Evolutionary conservation across 768 basidiomycete species (phyloP).

Genomic region (Tricholoma terreum): DNA sequence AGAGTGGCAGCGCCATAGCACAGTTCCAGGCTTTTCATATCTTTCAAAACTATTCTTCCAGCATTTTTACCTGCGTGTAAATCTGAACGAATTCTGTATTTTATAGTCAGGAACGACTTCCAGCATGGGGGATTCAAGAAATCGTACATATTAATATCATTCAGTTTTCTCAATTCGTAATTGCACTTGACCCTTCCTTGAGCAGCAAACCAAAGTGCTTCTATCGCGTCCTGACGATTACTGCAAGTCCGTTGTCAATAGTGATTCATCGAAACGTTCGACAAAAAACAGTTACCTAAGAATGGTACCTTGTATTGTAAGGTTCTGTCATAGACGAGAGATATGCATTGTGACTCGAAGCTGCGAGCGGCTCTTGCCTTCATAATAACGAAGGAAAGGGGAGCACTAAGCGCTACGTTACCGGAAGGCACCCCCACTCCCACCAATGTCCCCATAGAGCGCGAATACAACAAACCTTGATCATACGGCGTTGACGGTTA

Average conservation of each 20-base stretch:
- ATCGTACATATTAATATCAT: conserved; percentile 50
- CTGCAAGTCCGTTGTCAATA: conserved; percentile 26
- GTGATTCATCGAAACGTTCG: conserved; percentile 2
- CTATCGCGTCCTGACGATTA: conserved; percentile 75
- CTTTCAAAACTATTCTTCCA: conserved; percentile 29
- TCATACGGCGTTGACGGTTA: conserved; percentile 36
- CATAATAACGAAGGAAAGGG: conserved; percentile 39
- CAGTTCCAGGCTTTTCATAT: too few relatives aligned
- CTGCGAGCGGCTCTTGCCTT: conserved; percentile 24
- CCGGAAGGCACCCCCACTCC: conserved; percentile 62
- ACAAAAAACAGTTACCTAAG: conserved; percentile 28
- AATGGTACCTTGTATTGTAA: conserved; percentile 41
- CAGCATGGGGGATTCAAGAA: not conserved
- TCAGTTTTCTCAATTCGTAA: conserved; percentile 43
- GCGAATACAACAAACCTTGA: conserved; percentile 67
- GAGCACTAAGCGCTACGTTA: conserved; percentile 47
- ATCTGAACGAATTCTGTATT: conserved; percentile 24
- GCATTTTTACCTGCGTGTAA: conserved; percentile 28
- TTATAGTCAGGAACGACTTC: not conserved
- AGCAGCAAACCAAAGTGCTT: conserved; percentile 72
- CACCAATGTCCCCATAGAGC: conserved; percentile 65
- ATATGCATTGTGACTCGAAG: conserved; percentile 4
- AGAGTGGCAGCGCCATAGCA: too few relatives aligned
- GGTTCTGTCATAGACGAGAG: conserved; percentile 28
- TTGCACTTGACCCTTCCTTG: conserved; percentile 64